Evolutionary conservation across 1,284 basidiomycete species (phyloP).

Genomic region (Sphagnurus paluster): DNA sequence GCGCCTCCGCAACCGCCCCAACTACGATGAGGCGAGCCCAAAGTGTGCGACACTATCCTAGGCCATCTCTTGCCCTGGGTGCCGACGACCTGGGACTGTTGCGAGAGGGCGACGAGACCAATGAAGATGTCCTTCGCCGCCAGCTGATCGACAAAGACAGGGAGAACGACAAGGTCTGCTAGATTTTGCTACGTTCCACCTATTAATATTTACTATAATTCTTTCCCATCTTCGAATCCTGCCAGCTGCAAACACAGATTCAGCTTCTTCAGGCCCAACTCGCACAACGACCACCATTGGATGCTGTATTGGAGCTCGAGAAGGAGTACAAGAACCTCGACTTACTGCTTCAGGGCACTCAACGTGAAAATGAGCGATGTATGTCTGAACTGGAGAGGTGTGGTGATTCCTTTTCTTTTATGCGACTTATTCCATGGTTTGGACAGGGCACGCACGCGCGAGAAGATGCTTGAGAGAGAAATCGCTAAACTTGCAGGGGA

Average conservation of each 20-base stretch:
- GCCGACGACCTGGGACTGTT: conserved; percentile 61
- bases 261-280: conserved; percentile 63
- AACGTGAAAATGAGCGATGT: conserved; percentile 74
- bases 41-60: conserved; percentile 51
- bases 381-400: conserved; percentile 75
- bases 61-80: conserved; percentile 47
- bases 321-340: conserved; percentile 73
- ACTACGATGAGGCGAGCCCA: conserved; percentile 53
- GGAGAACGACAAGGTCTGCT: conserved; percentile 64
- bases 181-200: background rate
- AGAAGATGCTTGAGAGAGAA: conserved; percentile 72
- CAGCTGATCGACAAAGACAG: conserved; percentile 70
- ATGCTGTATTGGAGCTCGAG: conserved; percentile 60
- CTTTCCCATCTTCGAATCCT: no score
- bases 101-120: conserved; percentile 57
- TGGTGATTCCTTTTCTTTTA: conserved; percentile 20
- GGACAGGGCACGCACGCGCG: conserved; percentile 53
- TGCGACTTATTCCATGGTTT: background rate
- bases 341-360: conserved; percentile 69
- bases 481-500: conserved; percentile 66
- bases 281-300: conserved; percentile 60
- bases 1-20: background rate
- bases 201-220: no score
- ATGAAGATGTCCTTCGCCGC: conserved; percentile 59
- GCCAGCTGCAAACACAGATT: conserved; percentile 65